phyloP scores from a whole-genome alignment of 2,329 filamentous ascomycete species.

The Ramularia endophylla region DNA sequence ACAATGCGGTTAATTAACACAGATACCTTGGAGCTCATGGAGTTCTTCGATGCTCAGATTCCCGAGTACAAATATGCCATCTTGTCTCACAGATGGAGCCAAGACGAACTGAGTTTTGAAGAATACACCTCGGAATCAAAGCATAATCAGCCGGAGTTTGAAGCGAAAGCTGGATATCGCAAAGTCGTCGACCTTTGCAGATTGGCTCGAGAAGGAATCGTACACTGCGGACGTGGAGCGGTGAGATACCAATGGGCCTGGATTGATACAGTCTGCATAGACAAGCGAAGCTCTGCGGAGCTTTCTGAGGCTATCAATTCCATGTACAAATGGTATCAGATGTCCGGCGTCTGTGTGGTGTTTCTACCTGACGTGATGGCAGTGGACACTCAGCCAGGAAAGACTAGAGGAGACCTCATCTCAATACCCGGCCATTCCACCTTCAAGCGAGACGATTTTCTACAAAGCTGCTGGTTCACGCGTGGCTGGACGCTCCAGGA shows the following conservation, averaged over 20 bases:
- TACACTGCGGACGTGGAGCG: conserved; percentile 3
- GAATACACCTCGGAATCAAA: conserved; percentile 2
- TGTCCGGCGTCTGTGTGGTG: conserved; percentile 11
- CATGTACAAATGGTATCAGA: conserved; percentile 19
- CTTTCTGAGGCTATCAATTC: too few species aligned
- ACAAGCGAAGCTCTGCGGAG: conserved; percentile 16
- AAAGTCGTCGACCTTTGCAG: conserved; percentile 8
- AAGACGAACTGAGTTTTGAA: conserved; percentile 9
- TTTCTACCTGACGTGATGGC: conserved; percentile 12
- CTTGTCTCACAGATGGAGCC: conserved; percentile 11
- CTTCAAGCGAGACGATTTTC: neutral
- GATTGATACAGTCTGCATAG: conserved; percentile 19
- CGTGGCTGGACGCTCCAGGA: conserved; percentile 20
- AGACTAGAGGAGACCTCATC: too few species aligned
- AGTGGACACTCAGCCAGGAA: too few species aligned
- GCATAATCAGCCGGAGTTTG: neutral
- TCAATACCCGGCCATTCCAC: neutral
- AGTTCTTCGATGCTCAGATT: too few species aligned
- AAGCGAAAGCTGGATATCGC: conserved; percentile 6
- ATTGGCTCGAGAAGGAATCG: conserved; percentile 1
- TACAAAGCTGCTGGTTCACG: conserved; percentile 19
- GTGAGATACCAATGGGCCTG: conserved; percentile 15
- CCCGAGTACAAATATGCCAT: too few species aligned
- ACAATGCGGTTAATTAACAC: too few species aligned
- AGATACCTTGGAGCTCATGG: too few species aligned